Evolutionary conservation across 2,329 filamentous ascomycete species (phyloP), one percentile per base, ranked within the genome.

Genomic region (Cordyceps pruinosa): DNA sequence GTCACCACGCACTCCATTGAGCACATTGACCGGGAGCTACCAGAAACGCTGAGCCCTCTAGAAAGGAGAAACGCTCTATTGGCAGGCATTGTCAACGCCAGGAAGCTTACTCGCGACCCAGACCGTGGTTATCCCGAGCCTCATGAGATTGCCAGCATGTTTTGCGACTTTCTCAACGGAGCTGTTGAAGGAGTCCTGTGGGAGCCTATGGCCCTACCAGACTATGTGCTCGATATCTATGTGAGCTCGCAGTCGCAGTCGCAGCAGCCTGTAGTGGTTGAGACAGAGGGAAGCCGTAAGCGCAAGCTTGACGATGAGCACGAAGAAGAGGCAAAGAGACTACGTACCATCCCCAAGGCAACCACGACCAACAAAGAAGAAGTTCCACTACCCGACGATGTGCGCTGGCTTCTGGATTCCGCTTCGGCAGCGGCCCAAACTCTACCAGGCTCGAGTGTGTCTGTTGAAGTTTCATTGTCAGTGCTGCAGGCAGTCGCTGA

Each of bases 1-100:
- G 75, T 79, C 5, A 77, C 74, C 6, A 75, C 73, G 2, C 75
- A 78, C 60, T 79, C 80, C 1, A 74, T 84, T 37, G 81, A 85
- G 65, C 82, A 85, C 58, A 73, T 84, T 42, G 76, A 77, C 57
- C 67, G 78, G 49, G 70, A 75, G 17, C 68, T 83, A 26, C 70
- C 72, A 2, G 60, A 63, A 7, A 62, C 67, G 5, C 58, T 70
- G 17, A 66, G 70, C 2, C 60, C 65, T 0, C 56, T 81, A 6
- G 78, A 83, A 61, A 73, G 76, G 17, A 79, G 76, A 58, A 79
- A 75, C 52, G 71, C 73, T 2, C 68, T 78, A 1, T 62, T 77
- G 26, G 74, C 65, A 55, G 71, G 60, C 9, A 70, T 74, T 15
- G 70, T 72, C 2, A 65, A 66, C 39, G 68, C 73, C 4, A 66